These are phyloP conservation scores for Malus sieversii DNA, from an alignment of 306 rosid species.

Conservation along the genomic window DNA sequence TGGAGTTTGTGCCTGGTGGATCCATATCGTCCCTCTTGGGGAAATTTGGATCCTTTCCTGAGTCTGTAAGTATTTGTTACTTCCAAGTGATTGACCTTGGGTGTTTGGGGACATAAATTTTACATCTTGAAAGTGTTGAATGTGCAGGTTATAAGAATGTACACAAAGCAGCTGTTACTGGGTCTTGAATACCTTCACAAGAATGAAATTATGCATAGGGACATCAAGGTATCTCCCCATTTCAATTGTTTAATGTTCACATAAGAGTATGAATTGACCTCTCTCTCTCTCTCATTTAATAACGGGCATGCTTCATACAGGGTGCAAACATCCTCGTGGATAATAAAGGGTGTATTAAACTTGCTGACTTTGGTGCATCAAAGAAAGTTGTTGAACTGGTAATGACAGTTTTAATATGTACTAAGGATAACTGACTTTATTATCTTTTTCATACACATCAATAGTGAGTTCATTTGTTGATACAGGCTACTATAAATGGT, in stretches of 20 bases:
- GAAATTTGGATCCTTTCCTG: slow-evolving; percentile 87
- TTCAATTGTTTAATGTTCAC: slow-evolving; percentile 1
- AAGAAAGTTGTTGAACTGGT: slow-evolving; percentile 97
- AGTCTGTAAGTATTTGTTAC: slow-evolving; percentile 59
- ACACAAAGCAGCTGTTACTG: slow-evolving; percentile 70
- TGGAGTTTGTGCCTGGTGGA: slow-evolving; percentile 95
- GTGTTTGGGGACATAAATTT: background rate
- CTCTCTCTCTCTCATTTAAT: background rate
- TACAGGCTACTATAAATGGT: slow-evolving; percentile 81
- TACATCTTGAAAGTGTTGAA: background rate
- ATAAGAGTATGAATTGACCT: background rate
- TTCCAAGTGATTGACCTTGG: background rate
- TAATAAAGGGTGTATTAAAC: slow-evolving; percentile 92
- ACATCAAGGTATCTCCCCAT: slow-evolving; percentile 57
- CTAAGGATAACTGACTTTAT: slow-evolving; percentile 6
- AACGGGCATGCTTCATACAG: slow-evolving; percentile 34
- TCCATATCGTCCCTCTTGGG: slow-evolving; percentile 86
- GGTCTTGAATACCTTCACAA: slow-evolving; percentile 90
- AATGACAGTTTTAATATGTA: slow-evolving; percentile 12
- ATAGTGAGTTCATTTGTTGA: slow-evolving; percentile 17
- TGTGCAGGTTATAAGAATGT: slow-evolving; percentile 73
- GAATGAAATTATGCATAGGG: slow-evolving; percentile 87
- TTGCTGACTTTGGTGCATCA: slow-evolving; percentile 95
- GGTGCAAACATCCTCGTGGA: slow-evolving; percentile 98
- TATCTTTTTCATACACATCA: slow-evolving; percentile 1